Evolutionary conservation across 2,329 filamentous ascomycete genomes (phyloP), one percentile per base, ranked within the genome.

Genomic region (Alternaria viburni): DNA sequence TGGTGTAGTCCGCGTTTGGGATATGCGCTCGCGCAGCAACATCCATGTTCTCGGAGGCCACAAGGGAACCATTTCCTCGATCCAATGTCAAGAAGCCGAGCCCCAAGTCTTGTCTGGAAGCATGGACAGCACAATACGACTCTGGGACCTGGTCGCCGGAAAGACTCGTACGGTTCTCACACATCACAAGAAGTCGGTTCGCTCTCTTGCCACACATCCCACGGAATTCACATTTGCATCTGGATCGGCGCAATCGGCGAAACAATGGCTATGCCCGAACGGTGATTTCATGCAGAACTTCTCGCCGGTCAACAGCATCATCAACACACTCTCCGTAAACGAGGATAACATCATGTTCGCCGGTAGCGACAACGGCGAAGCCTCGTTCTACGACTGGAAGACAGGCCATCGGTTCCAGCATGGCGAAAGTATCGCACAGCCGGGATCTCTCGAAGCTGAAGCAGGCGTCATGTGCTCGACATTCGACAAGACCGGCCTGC

Each of bases 281-380:
- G 96, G 95, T 41, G 93, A 93, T 15, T 98, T 99, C 78, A 99
- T 99, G 96, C 94, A 97, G 80, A 98, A 98, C 78, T 98, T 98
- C 75, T 93, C 97, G 46, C 95, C 95, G 5, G 95, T 98, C 76
- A 97, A 97, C 75, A 89, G 93, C 64, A 96, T 99, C 78, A 95
- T 99, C 83, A 99, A 99, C 81, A 93, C 93, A 0, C 83, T 99
- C 49, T 88, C 93, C 46, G 93, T 96, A 30, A 99, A 99, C 79
- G 92, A 96, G 74, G 93, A 97, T 78, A 96, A 97, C 73, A 93
- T 98, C 15, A 82, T 99, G 62, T 97, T 99, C 81, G 96, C 93
- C 3, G 96, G 96, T 60, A 95, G 90, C 50, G 96, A 99, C 76
- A 97, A 99, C 73, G 96, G 96, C 44, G 96, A 92, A 36, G 96